Conservation (phyloP, 495 filamentous ascomycete genomes). For the Aspergillus sparsus region DNA sequence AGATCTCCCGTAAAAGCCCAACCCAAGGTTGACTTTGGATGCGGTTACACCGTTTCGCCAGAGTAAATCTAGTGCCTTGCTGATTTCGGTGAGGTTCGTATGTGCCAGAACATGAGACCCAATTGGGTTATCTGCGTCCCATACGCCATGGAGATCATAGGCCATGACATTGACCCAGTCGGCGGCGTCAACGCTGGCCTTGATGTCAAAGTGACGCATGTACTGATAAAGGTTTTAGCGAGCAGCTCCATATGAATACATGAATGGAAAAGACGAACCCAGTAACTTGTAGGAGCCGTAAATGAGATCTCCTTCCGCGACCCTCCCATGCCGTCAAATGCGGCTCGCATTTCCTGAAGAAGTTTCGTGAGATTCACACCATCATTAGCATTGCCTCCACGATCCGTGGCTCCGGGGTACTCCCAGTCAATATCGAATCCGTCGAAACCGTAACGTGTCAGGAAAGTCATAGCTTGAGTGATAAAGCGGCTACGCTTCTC, state of each 20-base stretch:
- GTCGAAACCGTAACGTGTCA: too few relatives aligned
- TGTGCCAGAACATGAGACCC: conserved; percentile 43
- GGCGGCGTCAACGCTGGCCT: conserved; percentile 44
- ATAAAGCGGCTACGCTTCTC: conserved; percentile 41
- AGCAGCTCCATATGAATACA: background rate
- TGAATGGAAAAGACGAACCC: conserved; percentile 20
- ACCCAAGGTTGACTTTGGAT: conserved; percentile 44
- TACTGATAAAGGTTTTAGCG: conserved; percentile 4
- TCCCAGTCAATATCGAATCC: too few relatives aligned
- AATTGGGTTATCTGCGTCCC: conserved; percentile 25
- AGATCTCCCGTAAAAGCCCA: conserved; percentile 56
- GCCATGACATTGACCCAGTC: conserved; percentile 46
- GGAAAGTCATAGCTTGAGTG: too few relatives aligned
- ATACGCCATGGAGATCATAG: conserved; percentile 43
- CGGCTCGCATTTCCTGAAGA: background rate
- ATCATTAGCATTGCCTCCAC: too few relatives aligned
- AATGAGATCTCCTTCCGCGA: conserved; percentile 33
- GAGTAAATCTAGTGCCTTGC: conserved; percentile 46
- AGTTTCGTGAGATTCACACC: conserved; percentile 46
- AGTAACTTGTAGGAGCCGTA: conserved; percentile 42
- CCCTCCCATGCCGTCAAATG: background rate
- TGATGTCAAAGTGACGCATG: conserved; percentile 30
- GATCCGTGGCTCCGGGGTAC: too few relatives aligned
- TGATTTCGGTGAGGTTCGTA: conserved; percentile 61
- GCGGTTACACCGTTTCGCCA: conserved; percentile 52